These are phyloP conservation scores for Erodium moschatum DNA, from an alignment of 441 rosid genomes.

Conservation along the genomic window DNA sequence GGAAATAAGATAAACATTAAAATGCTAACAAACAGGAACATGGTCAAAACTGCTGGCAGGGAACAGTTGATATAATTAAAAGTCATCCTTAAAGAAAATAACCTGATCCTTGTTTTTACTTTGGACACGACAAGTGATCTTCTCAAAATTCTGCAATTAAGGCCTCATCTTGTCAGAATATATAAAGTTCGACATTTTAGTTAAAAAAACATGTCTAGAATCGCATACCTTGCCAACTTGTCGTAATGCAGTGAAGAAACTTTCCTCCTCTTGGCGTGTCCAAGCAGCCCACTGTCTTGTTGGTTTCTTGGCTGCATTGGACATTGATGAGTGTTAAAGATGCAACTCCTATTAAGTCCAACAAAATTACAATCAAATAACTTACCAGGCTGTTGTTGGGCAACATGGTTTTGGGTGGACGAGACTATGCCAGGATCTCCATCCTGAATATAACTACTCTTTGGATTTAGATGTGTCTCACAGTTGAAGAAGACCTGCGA, in stretches of 20 bases:
- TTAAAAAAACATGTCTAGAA: conserved; percentile 11
- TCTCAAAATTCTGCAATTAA: conserved; percentile 78
- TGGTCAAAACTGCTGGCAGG: conserved; percentile 6
- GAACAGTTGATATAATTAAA: conserved; percentile 11
- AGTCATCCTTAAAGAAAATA: conserved; percentile 17
- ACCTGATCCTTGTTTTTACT: conserved; percentile 99
- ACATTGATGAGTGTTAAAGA: conserved; percentile 8
- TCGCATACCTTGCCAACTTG: conserved; percentile 89
- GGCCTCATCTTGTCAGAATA: conserved; percentile 18
- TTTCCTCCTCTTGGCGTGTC: conserved; percentile 97
- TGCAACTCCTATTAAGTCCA: conserved; percentile 2
- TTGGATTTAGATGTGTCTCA: conserved; percentile 35
- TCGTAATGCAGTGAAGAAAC: conserved; percentile 90
- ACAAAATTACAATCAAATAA: conserved; percentile 15
- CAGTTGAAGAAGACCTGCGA: conserved; percentile 33
- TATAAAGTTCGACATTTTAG: neutral
- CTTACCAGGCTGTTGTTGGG: conserved; percentile 52
- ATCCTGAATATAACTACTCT: conserved; percentile 34
- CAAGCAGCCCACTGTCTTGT: conserved; percentile 99
- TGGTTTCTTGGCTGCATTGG: conserved; percentile 58
- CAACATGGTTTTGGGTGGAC: conserved; percentile 28
- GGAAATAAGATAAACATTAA: conserved; percentile 12
- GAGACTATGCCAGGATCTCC: conserved; percentile 33
- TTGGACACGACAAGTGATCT: conserved; percentile 87
- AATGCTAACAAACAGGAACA: conserved; percentile 21